Base-by-base conservation (phyloP, 345 rosid species). In the Stellera chamaejasme region DNA sequence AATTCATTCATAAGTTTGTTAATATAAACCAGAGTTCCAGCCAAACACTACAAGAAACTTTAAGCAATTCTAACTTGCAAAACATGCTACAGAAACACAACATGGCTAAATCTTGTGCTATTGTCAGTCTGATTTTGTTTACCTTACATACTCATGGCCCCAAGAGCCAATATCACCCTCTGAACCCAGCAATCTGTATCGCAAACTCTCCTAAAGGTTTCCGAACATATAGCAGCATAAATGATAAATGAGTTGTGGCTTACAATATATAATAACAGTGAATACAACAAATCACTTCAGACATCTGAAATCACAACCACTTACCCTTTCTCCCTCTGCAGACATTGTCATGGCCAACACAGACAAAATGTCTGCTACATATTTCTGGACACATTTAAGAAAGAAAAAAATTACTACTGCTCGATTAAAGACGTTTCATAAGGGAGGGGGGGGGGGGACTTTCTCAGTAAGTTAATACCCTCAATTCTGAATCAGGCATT, bases 141-240 rank as follows among this genome's bases (percentile, higher is more conserved):
- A 84, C 91, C 96, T 83, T 45, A 94, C 99, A 72, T 94, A 90
- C 68, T 87, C 96, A 59, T 94, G 97, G 42, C 96, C 99, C 97
- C 96, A 94, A 1, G 96, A 94, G 68, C 95, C 97, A 46, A 94
- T 85, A 68, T 94, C 99, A 62, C 88, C 88, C 69, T 73, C 90
- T 10, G 96, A 72, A 60, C 99, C 99, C 69, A 78, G 50, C 69
- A 94, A 74, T 77, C 95, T 79, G 77, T 81, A 94, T 55, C 76
- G 78, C 64, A 94, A 82, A 76, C 92, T 90, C 77, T 90, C 97
- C 97, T 93, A 82, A 68, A 75, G 43, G 11, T 10, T 56, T 46
- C 9, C 39, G 3, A 32, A 32, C 5, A 50, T 53, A 19, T 19
- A 19, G 23, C 23, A 19, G 23, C 23, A 19, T 19, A 19, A 19